Base-by-base conservation (phyloP, 169 alveolate species). In the Cryptosporidium xiaoi region DNA sequence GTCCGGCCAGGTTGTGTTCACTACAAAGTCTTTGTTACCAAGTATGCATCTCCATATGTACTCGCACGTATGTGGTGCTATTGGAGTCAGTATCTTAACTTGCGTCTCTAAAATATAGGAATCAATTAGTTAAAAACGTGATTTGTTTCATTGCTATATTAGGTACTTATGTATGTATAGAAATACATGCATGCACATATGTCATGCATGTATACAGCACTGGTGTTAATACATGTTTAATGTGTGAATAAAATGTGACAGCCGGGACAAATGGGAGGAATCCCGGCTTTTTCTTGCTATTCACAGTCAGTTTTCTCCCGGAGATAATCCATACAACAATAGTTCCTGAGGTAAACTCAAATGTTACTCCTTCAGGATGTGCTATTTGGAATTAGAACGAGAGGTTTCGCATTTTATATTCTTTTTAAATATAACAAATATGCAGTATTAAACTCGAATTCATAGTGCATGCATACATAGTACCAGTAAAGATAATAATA, bases 41-140 rank as follows among this genome's bases (percentile, higher is more conserved):
- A 96, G 91, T 33, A 96, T 85, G 66, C 82, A 69, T 10, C 94
- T 83, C 98, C 98, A 96, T 33, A 96, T 92, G 77, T 95, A 94
- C 82, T 96, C 98, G 67, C 97, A 93, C 34, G 94, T 94, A 84
- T 96, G 98, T 16, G 98, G 98, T 2, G 96, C 92, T 27, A 96
- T 92, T 31, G 98, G 98, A 16, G 93, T 65, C 27, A 96, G 92
- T 5, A 94, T 93, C 1, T 90, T 60, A 65, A 95, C 90, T 46
- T 93, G 95, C 3, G 94, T 90, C 89, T 95, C 97, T 68, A 60
- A 56, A 77, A 44, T 29, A 20, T 24, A 77, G 18, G n/a, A 66
- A 12, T 18, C 18, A 46, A 48, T 62, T 8, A 62, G 16, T 48
- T 48, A 48, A 48, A 48, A 48, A 48, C 12, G 55, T 13, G 16